Base-by-base conservation (phyloP, 2,329 filamentous ascomycete species). In the Fusarium sp. region DNA sequence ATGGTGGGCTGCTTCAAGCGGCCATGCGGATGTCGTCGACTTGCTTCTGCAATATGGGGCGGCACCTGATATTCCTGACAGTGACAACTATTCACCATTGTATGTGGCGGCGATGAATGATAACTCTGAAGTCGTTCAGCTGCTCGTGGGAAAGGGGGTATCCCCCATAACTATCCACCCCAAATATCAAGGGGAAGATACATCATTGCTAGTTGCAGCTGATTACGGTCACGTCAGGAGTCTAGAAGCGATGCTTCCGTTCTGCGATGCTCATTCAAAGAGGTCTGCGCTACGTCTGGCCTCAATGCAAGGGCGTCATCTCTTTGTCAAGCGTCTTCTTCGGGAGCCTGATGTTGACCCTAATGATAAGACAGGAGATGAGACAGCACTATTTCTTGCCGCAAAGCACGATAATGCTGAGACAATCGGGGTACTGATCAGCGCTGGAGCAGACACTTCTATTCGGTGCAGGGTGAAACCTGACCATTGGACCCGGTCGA, bases 381-480 rank as follows among this genome's bases (percentile, higher is more conserved):
- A 72, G 10, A 76, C 75, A 4, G 50, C 72, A 6, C 54, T 79
- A 2, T 72, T 65, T 18, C 43, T 63, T 13, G 69, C 67, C 4
- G 65, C 63, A 5, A 33, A 52, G 0, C 13, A 1, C 6, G 15
- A 5, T 5, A 4, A 17, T 45, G 74, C 66, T 5, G 58, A 60
- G 3, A 56, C 72, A 6, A 56, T 78, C 2, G 46, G 56, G 10
- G 42, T 67, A 2, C 58, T 80, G 25, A 51, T 80, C 4, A 51
- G 74, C 14, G 70, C 75, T 27, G 77, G 77, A 4, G 79, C 76
- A 8, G 67, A 77, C 66, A 71, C 72, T 5, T 74, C 72, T 23
- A 45, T 66, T 15, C 18, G 45, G 10, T 73, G 66, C 47, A 39
- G 33, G 33, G 47, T 48, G 11, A 21, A 43, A 7, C 20, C 17